Conservation (phyloP, 257 asterid genomes). For the Paraleonurus japonicus region DNA sequence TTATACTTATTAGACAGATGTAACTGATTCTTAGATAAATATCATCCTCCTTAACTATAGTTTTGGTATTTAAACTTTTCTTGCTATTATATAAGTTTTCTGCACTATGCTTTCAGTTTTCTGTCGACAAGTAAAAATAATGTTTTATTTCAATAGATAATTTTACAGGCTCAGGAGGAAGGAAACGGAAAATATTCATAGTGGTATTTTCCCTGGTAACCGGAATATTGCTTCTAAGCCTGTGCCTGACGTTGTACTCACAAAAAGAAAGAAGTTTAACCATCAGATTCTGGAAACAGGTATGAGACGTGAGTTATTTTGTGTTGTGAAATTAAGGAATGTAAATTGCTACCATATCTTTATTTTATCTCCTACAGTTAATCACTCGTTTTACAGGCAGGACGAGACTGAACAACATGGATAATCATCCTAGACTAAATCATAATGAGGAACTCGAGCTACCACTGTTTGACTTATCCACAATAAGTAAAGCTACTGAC, state of each 20-base stretch:
- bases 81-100: no score
- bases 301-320: neutral
- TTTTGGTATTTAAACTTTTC: no score
- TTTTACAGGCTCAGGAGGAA: neutral
- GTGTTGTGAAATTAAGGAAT: neutral
- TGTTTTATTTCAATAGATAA: no score
- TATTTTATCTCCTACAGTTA: neutral
- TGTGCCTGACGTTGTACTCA: neutral
- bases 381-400: neutral
- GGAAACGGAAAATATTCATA: neutral
- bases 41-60: no score
- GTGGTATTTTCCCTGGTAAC: neutral
- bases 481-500: conserved; percentile 25
- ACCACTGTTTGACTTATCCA: conserved; percentile 26
- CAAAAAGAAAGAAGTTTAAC: neutral
- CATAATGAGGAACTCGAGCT: conserved; percentile 30
- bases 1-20: no score
- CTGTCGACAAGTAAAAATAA: neutral
- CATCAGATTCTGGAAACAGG: neutral
- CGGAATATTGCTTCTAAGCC: neutral
- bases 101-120: neutral
- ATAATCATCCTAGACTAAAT: neutral
- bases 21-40: no score
- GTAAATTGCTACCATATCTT: neutral
- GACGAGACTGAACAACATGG: neutral